phyloP scores from a whole-genome alignment of 345 rosid genomes.

The Brassica incana region DNA sequence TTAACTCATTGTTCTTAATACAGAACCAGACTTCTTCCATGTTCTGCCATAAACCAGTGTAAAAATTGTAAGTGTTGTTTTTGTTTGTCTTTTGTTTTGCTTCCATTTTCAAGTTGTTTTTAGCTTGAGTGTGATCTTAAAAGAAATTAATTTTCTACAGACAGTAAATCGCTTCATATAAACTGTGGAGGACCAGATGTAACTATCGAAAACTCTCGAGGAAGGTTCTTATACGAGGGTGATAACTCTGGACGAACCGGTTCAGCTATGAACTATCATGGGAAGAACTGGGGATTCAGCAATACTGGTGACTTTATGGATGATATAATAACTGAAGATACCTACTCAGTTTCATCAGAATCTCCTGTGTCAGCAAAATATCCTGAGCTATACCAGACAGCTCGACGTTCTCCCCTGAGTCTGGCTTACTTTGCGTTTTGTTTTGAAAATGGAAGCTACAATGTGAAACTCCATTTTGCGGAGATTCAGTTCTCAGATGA shows the following conservation, averaged over 20 bases:
- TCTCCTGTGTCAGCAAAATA: slow-evolving; percentile 27
- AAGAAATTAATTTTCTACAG: not conserved
- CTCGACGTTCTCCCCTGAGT: slow-evolving; percentile 61
- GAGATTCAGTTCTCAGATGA: slow-evolving; percentile 62
- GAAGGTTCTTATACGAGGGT: slow-evolving; percentile 33
- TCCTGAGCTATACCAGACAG: slow-evolving; percentile 46
- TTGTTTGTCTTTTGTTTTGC: not conserved
- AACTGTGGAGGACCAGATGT: slow-evolving; percentile 41
- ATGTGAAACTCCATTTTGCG: slow-evolving; percentile 61
- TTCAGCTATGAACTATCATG: slow-evolving; percentile 28
- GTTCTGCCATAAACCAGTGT: slow-evolving; percentile 25
- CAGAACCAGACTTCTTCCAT: slow-evolving; percentile 37
- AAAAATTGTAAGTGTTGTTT: slow-evolving; percentile 21
- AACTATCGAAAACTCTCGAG: slow-evolving; percentile 23
- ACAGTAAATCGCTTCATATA: slow-evolving; percentile 35
- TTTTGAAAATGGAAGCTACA: slow-evolving; percentile 58
- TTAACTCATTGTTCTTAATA: slow-evolving; percentile 8
- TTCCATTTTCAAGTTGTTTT: not conserved
- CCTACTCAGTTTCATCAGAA: slow-evolving; percentile 24
- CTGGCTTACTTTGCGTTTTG: slow-evolving; percentile 66
- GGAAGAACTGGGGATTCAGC: slow-evolving; percentile 36
- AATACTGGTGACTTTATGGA: slow-evolving; percentile 46
- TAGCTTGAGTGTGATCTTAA: not conserved
- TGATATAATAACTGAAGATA: slow-evolving; percentile 35
- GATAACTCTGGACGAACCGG: slow-evolving; percentile 27